These are phyloP conservation scores for Neonothopanus nambi DNA, from an alignment of 1,284 basidiomycete species.

Conservation along the genomic window DNA sequence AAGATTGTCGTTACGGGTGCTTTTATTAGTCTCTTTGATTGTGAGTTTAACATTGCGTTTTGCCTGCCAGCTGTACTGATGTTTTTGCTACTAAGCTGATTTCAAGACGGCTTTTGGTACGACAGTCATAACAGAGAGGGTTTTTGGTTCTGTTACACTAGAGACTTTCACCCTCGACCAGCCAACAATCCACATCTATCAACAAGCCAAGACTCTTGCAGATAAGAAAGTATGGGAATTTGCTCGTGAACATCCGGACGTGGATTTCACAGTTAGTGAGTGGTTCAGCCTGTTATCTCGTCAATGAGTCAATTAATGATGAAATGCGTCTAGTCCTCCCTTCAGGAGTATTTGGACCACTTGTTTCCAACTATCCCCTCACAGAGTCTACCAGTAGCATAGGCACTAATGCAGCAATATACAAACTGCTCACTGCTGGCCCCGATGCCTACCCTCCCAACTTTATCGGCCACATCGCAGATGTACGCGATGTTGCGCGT, in stretches of 20 bases:
- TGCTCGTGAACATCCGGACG: too few relatives aligned
- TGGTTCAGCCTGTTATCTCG: too few relatives aligned
- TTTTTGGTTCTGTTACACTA: not conserved
- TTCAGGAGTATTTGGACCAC: not conserved
- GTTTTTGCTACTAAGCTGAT: not conserved
- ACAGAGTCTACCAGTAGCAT: not conserved
- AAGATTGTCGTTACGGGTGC: not conserved
- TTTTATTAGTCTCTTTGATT: not conserved
- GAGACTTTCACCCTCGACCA: not conserved
- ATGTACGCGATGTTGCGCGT: constrained; percentile 4
- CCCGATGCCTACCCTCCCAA: not conserved
- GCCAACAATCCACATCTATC: not conserved
- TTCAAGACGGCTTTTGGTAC: not conserved
- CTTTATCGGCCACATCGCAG: not conserved
- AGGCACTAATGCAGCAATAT: not conserved
- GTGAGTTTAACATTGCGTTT: not conserved
- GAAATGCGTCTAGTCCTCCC: constrained; percentile 1
- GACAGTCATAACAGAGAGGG: not conserved
- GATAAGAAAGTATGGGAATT: not conserved
- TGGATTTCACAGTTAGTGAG: too few relatives aligned
- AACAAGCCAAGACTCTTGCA: not conserved
- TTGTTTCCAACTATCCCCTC: not conserved
- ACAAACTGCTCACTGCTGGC: not conserved
- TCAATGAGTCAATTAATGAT: too few relatives aligned
- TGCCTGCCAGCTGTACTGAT: not conserved